Base-by-base conservation (phyloP, 805 yeast species). In the Kodamaea kakaduensis region DNA sequence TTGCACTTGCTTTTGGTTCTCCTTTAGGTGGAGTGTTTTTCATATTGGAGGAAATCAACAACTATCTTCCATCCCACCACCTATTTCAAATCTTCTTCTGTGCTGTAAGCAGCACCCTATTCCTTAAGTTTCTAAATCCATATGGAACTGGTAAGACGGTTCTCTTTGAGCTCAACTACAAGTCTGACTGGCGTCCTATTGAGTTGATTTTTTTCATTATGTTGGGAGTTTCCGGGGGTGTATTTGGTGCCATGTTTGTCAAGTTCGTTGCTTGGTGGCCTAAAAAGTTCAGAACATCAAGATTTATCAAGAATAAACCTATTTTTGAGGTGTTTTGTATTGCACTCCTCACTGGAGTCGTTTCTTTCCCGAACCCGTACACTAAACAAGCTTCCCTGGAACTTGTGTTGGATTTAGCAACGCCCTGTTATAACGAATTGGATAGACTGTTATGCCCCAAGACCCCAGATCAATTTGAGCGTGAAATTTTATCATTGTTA, bases 91-190 rank as follows among this genome's bases (percentile, higher is more conserved):
- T 73, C 12, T 76, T 75, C 50, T 67, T 75, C 41, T 74, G 80
- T 51, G 78, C 81, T 9, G 71, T 75, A 37, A 61, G 64, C 15
- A 70, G 78, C 5, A 71, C 75, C 3, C 52, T 76, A 17, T 73
- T 73, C 43, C 52, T 75, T 33, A 72, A 73, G 43, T 65, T 76
- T 27, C 51, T 75, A 43, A 66, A 76, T 49, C 81, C 81, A 5
- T 76, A 75, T 45, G 77, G 78, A 2, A 76, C 81, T 1, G 80
- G 79, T 1, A 73, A 74, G 34, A 71, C 77, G 6, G 81, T 75
- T 5, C 50, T 74, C 12, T 76, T 76, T 45, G 78, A 73, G 45
- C 69, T 75, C 29, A 50, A 54, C 10, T 76, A 75, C 47, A 47
- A 56, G 1, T 66, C 73, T 5, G 78, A 73, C 45, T 76, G 81